Base-by-base conservation (phyloP, 352 stramenopile genomes). In the Phytophthora sp. region DNA sequence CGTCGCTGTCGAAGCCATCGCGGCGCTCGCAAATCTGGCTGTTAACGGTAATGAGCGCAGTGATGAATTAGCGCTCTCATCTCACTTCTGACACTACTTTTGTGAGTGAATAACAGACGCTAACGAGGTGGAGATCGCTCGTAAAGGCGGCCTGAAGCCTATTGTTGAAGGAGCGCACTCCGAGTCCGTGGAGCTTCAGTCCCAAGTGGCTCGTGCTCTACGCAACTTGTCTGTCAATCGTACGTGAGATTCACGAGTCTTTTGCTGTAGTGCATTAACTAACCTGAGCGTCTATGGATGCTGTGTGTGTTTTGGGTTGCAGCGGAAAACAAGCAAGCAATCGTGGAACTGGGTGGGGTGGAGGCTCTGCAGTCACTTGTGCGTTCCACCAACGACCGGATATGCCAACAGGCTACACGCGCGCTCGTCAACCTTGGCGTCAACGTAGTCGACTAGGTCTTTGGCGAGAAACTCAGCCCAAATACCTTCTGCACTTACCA, bases 191-290 rank as follows among this genome's bases (percentile, higher is more conserved):
- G 89, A 96, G 68, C 74, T 97, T 18, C 88, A 96, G 65, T 93
- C 86, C 31, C 86, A 97, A 73, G 83, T 93, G 27, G 91, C 89
- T 9, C 89, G 94, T 18, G 92, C 94, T n/a, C 77, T 98, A 36
- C 82, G 95, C 42, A 98, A 98, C 57, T 79, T 98, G 23, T 97
- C 89, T 15, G 91, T 98, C 33, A 97, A 98, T 57, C 79, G 88
- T 95, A 85, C 52, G 87, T 88, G 12, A 18, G 29, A 33, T 33
- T 11, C 29, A n/a, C n/a, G n/a, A n/a, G n/a, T n/a, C n/a, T n/a
- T n/a, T 33, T 33, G 29, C 29, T n/a, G 33, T 13, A 39, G 33
- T 39, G n/a, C 9, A 16, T 39, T 39, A 13, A 6, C 9, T n/a
- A n/a, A n/a, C 18, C 4, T 41, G 33, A 21, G 2, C 15, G 6